These are phyloP conservation scores for Rhodotorula sp. DNA, from an alignment of 1,284 basidiomycete genomes.

Conservation along the genomic window DNA sequence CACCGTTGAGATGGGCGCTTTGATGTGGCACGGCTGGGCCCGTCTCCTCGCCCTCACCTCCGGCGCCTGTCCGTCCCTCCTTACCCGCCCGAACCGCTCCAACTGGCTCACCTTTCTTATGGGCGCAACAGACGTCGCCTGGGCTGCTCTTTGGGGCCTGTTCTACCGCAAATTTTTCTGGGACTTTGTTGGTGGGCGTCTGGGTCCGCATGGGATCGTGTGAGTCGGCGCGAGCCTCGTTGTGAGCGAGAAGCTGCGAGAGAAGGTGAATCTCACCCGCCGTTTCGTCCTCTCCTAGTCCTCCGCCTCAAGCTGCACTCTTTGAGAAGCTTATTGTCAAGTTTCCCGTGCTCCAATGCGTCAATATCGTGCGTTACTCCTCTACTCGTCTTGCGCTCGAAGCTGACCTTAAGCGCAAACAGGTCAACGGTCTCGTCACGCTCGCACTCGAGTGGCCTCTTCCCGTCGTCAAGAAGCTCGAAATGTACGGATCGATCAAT, in stretches of 20 bases:
- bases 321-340: slow-evolving; percentile 73
- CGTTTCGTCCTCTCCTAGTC: slow-evolving; percentile 52
- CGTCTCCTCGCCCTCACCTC: slow-evolving; percentile 70
- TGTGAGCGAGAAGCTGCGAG: background rate
- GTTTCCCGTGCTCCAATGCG: slow-evolving; percentile 65
- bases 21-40: slow-evolving; percentile 77
- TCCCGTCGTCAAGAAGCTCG: slow-evolving; percentile 13
- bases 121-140: slow-evolving; percentile 62
- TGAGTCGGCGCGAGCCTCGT: slow-evolving; percentile 53
- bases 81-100: background rate
- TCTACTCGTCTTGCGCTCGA: background rate
- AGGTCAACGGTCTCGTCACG: slow-evolving; percentile 58
- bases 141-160: slow-evolving; percentile 73
- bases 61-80: slow-evolving; percentile 62
- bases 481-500: slow-evolving; percentile 18
- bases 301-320: slow-evolving; percentile 61
- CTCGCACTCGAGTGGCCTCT: slow-evolving; percentile 60
- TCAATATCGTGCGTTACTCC: slow-evolving; percentile 54
- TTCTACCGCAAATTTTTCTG: slow-evolving; percentile 87
- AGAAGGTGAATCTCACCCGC: background rate
- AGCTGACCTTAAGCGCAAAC: background rate
- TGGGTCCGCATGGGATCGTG: slow-evolving; percentile 71
- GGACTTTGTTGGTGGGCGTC: slow-evolving; percentile 56
- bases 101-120: background rate
- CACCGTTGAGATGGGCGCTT: slow-evolving; percentile 63